Base-by-base conservation (phyloP, 1,139 yeast genomes). In the Yamadazyma oceani region DNA sequence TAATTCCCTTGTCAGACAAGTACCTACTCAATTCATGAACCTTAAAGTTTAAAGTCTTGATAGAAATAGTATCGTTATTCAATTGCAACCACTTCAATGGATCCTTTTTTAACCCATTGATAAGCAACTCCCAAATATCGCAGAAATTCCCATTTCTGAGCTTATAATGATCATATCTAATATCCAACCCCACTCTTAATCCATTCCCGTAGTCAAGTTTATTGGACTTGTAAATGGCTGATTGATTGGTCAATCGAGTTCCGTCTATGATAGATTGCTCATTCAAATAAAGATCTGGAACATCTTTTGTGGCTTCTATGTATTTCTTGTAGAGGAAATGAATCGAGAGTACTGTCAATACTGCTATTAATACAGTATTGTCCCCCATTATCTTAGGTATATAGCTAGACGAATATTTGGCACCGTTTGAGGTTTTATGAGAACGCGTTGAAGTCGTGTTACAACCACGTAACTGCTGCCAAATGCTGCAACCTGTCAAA, bases 141-240 rank as follows among this genome's bases (percentile, higher is more conserved):
- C 78, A 72, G 39, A 83, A 58, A 46, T 79, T 81, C 7, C 92
- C 92, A 52, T 81, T 81, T 46, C 92, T 66, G 15, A 82, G 50
- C 49, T 77, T 80, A 57, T 82, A 84, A 25, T 75, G 80, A 35
- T 75, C 69, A 42, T 70, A 69, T 38, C 85, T 68, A 17, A 85
- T 73, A 32, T 78, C 79, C 35, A 85, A 61, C 0, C 94, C 94
- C 1, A 85, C 78, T 17, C 82, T 67, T 31, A 84, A 64, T 0
- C 84, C 82, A 42, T 74, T 62, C 2, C 82, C 80, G 50, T 73
- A 73, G 28, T 84, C 86, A 15, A 81, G 71, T 51, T 81, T 76
- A 37, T 75, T 78, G 33, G 84, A 80, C 46, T 85, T 73, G 54
- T 83, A 78, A 11, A 80, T 63, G 1, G 89, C 84, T 19, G 86